A percentile compares a stretch with the other conserved stretches of the same genome.
These are phyloP conservation scores for Styphnolobium japonicum DNA, from an alignment of 306 rosid genomes.

Conservation along the genomic window DNA sequence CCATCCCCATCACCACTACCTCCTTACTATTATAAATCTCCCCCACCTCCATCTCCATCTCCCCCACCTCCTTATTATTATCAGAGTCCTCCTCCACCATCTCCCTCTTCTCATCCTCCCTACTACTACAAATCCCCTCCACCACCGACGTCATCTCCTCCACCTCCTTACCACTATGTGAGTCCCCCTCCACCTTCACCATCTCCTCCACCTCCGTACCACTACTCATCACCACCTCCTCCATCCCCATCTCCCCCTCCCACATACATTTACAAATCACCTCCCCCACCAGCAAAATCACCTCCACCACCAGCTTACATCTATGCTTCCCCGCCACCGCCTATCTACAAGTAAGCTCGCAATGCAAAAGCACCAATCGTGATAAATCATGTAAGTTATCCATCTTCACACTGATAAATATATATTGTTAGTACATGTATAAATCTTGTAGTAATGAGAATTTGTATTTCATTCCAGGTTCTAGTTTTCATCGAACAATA, in stretches of 20 bases:
- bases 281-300: slow-evolving; percentile 46
- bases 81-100: slow-evolving; percentile 54
- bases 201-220: slow-evolving; percentile 37
- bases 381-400: slow-evolving; percentile 60
- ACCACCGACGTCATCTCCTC: slow-evolving; percentile 56
- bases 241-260: slow-evolving; percentile 42
- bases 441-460: neutral
- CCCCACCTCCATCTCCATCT: slow-evolving; percentile 41
- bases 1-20: slow-evolving; percentile 35
- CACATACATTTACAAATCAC: slow-evolving; percentile 43
- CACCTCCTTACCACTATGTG: slow-evolving; percentile 57
- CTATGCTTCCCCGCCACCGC: slow-evolving; percentile 68
- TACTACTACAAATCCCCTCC: slow-evolving; percentile 62
- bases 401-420: neutral
- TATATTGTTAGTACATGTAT: neutral
- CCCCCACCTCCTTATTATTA: slow-evolving; percentile 48
- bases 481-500: slow-evolving; percentile 61
- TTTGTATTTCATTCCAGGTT: slow-evolving; percentile 49
- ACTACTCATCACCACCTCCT: slow-evolving; percentile 33
- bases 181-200: slow-evolving; percentile 64
- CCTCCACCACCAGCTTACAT: slow-evolving; percentile 56
- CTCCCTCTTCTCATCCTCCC: slow-evolving; percentile 38
- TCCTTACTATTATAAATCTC: slow-evolving; percentile 43
- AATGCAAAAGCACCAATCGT: neutral
- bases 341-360: slow-evolving; percentile 42